phyloP scores from a whole-genome alignment of 208 protist genomes.

The Trypanosoma cruzi region DNA sequence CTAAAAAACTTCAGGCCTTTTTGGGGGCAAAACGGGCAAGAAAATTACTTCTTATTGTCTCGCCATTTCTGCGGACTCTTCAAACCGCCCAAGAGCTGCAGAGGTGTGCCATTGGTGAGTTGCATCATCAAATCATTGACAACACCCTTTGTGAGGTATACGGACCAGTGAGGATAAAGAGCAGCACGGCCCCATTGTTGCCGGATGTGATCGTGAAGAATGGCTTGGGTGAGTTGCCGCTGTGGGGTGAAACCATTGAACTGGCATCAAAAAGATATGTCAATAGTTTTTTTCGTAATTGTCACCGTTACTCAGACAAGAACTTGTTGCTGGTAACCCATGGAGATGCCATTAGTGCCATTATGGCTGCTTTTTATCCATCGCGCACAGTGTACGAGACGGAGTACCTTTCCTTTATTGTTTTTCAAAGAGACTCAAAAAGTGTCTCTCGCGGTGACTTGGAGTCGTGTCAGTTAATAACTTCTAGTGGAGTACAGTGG shows the following conservation, averaged over 20 bases:
- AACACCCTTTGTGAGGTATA: conserved; percentile 78
- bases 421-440: conserved; percentile 40
- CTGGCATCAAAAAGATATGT: conserved; percentile 37
- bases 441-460: conserved; percentile 4
- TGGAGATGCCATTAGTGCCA: conserved; percentile 73
- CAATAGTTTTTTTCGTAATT: conserved; percentile 12
- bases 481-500: conserved; percentile 62
- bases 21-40: conserved; percentile 33
- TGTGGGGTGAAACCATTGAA: conserved; percentile 74
- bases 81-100: conserved; percentile 70
- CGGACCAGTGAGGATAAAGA: conserved; percentile 72
- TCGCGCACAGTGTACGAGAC: conserved; percentile 70
- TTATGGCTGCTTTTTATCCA: conserved; percentile 68
- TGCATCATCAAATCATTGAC: conserved; percentile 41
- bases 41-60: conserved; percentile 48
- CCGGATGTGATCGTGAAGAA: conserved; percentile 2
- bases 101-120: conserved; percentile 43
- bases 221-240: conserved; percentile 37
- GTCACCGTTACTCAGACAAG: background rate
- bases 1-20: conserved; percentile 35
- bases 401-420: conserved; percentile 76
- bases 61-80: conserved; percentile 67
- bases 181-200: conserved; percentile 9
- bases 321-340: conserved; percentile 76
- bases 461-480: conserved; percentile 45